Evolutionary conservation across 176 grass and related monocot genomes (phyloP).

Genomic region (Chrysopogon serrulatus): DNA sequence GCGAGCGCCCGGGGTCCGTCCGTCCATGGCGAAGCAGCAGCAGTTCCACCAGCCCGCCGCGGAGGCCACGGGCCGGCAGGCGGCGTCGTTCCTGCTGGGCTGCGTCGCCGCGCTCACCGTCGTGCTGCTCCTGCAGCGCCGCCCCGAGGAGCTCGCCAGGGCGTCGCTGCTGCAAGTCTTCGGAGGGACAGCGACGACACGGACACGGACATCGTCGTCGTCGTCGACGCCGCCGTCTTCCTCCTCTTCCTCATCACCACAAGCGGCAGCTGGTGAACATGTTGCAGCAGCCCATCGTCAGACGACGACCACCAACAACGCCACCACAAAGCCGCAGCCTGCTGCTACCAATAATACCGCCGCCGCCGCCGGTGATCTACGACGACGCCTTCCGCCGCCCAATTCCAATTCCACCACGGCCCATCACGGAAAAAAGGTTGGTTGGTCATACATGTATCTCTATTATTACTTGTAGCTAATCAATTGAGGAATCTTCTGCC

Average conservation of each 20-base stretch:
- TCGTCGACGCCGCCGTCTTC: not conserved
- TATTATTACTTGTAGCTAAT: too few relatives aligned
- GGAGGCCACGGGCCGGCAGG: slow-evolving; percentile 14
- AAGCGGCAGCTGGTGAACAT: not conserved
- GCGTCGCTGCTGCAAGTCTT: not conserved
- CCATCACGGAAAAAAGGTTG: not conserved
- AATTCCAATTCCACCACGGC: not conserved
- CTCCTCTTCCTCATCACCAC: not conserved
- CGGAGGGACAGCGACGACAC: not conserved
- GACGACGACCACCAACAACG: not conserved
- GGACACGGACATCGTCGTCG: not conserved
- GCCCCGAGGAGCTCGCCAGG: not conserved
- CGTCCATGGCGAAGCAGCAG: slow-evolving; percentile 1
- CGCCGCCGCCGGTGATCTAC: not conserved
- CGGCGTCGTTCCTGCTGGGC: slow-evolving; percentile 36
- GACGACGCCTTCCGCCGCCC: not conserved
- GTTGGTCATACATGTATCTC: too few relatives aligned
- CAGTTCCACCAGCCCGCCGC: too few relatives aligned
- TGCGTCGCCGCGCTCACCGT: slow-evolving; percentile 25
- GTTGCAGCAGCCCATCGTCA: not conserved
- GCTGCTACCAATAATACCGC: not conserved
- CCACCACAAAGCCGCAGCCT: not conserved
- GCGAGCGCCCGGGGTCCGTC: too few relatives aligned
- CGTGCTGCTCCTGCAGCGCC: slow-evolving; percentile 33
- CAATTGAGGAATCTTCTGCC: too few relatives aligned